These are phyloP conservation scores for Vaccinium corymbosum DNA, from an alignment of 148 eudicot genomes.

Conservation along the genomic window DNA sequence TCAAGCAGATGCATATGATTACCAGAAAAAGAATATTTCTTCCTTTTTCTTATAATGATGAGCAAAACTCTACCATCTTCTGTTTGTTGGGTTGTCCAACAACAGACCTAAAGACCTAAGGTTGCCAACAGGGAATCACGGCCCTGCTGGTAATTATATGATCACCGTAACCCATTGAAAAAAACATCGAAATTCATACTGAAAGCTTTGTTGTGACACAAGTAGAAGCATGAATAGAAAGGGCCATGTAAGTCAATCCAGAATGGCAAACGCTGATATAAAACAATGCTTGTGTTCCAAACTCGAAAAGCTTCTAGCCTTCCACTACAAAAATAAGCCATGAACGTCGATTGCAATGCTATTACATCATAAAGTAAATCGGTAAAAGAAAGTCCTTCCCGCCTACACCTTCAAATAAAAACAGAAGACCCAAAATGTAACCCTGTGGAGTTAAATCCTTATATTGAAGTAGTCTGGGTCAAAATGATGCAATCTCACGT, in stretches of 20 bases:
- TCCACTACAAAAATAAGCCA: constrained; percentile 1
- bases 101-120: neutral
- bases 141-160: neutral
- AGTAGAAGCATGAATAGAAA: neutral
- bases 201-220: neutral
- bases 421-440: neutral
- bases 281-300: neutral
- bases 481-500: constrained; percentile 81
- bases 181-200: neutral
- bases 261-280: neutral
- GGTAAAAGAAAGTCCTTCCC: neutral
- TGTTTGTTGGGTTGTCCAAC: neutral
- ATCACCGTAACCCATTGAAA: neutral
- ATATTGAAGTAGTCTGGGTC: constrained; percentile 75
- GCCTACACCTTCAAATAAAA: neutral
- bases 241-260: neutral
- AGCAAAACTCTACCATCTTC: neutral
- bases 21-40: too few relatives aligned
- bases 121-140: neutral
- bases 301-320: neutral
- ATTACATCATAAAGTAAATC: neutral
- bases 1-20: too few relatives aligned
- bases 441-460: constrained; percentile 37
- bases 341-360: neutral
- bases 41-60: neutral